These are phyloP conservation scores for Ganoderma sinense DNA, from an alignment of 1,284 basidiomycete species.

Conservation along the genomic window DNA sequence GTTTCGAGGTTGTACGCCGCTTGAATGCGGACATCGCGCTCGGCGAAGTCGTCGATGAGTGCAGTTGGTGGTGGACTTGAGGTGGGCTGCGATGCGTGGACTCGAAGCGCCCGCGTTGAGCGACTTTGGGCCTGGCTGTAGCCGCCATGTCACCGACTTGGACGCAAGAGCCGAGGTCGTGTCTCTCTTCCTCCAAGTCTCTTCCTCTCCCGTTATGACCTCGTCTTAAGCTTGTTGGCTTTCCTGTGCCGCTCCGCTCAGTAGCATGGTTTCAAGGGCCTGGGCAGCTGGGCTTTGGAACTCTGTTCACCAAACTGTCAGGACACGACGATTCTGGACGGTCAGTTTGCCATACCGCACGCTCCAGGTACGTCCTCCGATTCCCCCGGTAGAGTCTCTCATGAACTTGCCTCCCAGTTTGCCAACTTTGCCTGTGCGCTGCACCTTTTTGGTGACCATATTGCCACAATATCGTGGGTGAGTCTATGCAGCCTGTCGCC, in stretches of 20 bases:
- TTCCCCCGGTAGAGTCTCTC: not conserved
- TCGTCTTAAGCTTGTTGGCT: not conserved
- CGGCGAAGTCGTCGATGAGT: not conserved
- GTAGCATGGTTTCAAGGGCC: not conserved
- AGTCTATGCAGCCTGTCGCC: slow-evolving; percentile 21
- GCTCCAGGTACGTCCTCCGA: slow-evolving; percentile 8
- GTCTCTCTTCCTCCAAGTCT: not conserved
- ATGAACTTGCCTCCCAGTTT: not conserved
- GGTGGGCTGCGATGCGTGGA: not conserved
- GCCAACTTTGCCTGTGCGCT: slow-evolving; percentile 57
- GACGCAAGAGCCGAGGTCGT: not conserved
- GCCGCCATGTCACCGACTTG: not conserved
- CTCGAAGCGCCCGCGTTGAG: not conserved
- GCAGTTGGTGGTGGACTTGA: not conserved
- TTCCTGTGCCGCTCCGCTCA: not conserved
- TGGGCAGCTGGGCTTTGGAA: not conserved
- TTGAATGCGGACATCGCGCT: slow-evolving; percentile 86
- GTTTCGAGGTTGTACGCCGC: slow-evolving; percentile 60
- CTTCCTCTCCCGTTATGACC: not conserved
- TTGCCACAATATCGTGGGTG: slow-evolving; percentile 64
- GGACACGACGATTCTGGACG: not conserved
- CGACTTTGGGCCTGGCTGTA: not conserved
- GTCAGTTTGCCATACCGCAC: slow-evolving; percentile 7
- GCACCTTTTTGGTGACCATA: slow-evolving; percentile 67
- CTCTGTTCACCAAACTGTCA: not conserved